Conservation (phyloP, 2,329 filamentous ascomycete species). For the Monilinia vaccinii-corymbosi region DNA sequence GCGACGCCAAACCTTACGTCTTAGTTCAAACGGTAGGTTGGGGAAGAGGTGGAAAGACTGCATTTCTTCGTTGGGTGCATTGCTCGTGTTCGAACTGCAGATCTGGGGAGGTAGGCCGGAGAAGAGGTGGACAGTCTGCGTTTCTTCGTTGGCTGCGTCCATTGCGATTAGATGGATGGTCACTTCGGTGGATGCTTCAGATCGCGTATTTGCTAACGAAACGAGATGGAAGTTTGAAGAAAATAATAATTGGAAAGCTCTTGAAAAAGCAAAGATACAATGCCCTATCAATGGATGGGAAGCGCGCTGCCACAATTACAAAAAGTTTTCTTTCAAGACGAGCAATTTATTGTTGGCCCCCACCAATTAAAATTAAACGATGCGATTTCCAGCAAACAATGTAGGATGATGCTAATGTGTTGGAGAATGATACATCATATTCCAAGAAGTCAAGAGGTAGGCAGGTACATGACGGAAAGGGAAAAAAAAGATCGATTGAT, state of each 20-base stretch:
- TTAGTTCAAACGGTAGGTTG: not conserved
- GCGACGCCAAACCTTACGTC: not conserved
- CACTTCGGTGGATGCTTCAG: not conserved
- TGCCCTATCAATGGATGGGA: too few relatives aligned
- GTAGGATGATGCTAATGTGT: not conserved
- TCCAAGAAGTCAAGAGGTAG: not conserved
- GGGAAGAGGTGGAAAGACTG: not conserved
- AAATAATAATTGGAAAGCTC: not conserved
- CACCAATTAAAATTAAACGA: not conserved
- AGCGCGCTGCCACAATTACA: too few relatives aligned
- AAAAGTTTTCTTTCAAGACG: too few relatives aligned
- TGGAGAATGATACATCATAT: not conserved
- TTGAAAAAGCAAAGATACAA: not conserved
- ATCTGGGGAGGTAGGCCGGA: not conserved
- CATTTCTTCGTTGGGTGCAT: not conserved
- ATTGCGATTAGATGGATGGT: not conserved
- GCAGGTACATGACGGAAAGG: not conserved
- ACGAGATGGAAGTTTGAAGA: not conserved
- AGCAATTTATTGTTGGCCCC: not conserved
- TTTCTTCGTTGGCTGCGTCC: not conserved
- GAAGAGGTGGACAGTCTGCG: not conserved
- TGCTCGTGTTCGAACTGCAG: too few relatives aligned
- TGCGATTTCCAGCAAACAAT: not conserved
- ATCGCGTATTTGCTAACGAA: not conserved
- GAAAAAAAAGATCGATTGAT: not conserved